These are phyloP conservation scores for Curvularia eragrostidis DNA, from an alignment of 2,329 filamentous ascomycete genomes.

Conservation along the genomic window DNA sequence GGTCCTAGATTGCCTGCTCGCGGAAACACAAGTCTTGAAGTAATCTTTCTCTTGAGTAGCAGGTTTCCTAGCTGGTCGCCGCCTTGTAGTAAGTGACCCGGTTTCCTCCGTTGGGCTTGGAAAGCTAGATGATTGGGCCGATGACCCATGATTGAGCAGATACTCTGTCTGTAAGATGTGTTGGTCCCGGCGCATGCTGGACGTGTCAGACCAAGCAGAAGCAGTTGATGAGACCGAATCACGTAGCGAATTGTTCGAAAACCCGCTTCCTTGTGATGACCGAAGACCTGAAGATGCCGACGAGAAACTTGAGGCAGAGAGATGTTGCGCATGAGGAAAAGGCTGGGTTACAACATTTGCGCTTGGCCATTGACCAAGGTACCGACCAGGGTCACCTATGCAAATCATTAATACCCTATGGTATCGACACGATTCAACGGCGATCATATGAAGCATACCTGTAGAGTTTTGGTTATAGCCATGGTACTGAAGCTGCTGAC, in stretches of 20 bases:
- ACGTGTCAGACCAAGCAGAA: slow-evolving; percentile 31
- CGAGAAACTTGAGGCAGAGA: slow-evolving; percentile 30
- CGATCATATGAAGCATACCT: background rate
- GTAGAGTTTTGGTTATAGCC: background rate
- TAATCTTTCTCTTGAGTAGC: slow-evolving; percentile 25
- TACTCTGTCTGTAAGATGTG: slow-evolving; percentile 23
- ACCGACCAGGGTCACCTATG: slow-evolving; percentile 20
- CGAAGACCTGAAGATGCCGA: slow-evolving; percentile 26
- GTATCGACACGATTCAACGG: no score
- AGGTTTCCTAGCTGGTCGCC: slow-evolving; percentile 17
- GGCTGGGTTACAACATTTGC: slow-evolving; percentile 11
- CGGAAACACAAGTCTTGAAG: slow-evolving; percentile 41
- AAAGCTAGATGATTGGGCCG: slow-evolving; percentile 5
- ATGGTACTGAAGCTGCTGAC: background rate
- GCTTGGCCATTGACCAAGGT: slow-evolving; percentile 17
- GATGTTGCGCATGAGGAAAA: slow-evolving; percentile 20
- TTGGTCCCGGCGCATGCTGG: slow-evolving; percentile 20
- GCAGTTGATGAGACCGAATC: slow-evolving; percentile 33
- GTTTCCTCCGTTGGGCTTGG: slow-evolving; percentile 12
- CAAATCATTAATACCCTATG: background rate
- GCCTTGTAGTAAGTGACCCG: slow-evolving; percentile 3
- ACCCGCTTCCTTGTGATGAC: slow-evolving; percentile 26
- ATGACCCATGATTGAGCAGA: slow-evolving; percentile 7
- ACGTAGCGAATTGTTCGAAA: slow-evolving; percentile 26
- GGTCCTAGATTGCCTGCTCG: slow-evolving; percentile 29